Evolutionary conservation across 2,329 filamentous ascomycete species (phyloP), one percentile per base, ranked within the genome.

Genomic region (Coleophoma eucalyptorum): DNA sequence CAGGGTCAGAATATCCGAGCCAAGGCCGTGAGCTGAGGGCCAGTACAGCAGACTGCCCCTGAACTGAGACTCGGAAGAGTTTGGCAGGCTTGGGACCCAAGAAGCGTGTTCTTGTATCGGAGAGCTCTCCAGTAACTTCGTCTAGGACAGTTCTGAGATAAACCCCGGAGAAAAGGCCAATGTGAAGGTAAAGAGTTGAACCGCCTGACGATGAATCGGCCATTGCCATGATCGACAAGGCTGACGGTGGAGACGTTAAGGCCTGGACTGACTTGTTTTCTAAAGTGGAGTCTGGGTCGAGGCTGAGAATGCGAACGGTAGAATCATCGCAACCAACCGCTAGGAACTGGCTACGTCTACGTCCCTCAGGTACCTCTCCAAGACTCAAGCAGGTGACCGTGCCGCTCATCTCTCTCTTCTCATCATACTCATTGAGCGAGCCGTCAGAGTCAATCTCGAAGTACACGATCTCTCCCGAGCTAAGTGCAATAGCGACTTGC

Each of bases 261-360:
- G 92, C 93, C 69, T 97, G 94, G 3, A 99, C 89, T 4, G 91
- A 97, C 65, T 96, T 96, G 68, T 87, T 94, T 67, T 96, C 90
- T 11, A 99, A 74, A 0, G 91, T 96, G 3, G 89, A 88, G 57
- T 97, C 92, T 0, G 91, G 90, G 62, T 95, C 90, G 31, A 97
- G 73, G 63, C 91, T 96, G 49, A 96, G 79, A 48, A 99, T 90
- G 48, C 94, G 88, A 48, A 99, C 94, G 1, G 94, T 97, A 52
- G 90, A 91, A 69, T 99, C 94, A 62, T 97, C 94, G 65, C 93
- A 97, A 5, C 95, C 95, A 42, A 99, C 93, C 41, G 95, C 95
- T 48, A 97, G 77, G 72, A 95, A 99, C 1, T 90, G 90, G 67
- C 92, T 96, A 66, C 95, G 81, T 40, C 93, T 75, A 45, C 91